Percentiles rank a stretch among this genome's conserved stretches.
phyloP scores from a whole-genome alignment of 2,329 filamentous ascomycete species.

The Allantophomopsis lycopodina region DNA sequence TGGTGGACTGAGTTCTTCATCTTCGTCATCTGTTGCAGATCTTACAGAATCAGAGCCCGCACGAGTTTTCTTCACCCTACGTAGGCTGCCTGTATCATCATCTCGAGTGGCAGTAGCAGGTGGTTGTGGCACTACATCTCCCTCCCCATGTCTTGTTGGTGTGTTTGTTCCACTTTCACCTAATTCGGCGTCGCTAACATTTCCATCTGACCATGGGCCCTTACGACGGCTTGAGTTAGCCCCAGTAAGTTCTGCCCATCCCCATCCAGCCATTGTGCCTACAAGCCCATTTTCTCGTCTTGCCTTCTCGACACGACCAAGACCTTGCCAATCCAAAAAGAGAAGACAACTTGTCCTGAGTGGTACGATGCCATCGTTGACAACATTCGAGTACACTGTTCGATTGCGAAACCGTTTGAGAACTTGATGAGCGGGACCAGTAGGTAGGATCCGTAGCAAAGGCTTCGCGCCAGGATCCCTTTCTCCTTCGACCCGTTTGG shows the following conservation, averaged over 20 bases:
- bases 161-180: constrained; percentile 19
- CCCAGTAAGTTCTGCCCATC: constrained; percentile 82
- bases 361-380: constrained; percentile 95
- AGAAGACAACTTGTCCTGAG: constrained; percentile 89
- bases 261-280: constrained; percentile 84
- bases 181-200: constrained; percentile 7
- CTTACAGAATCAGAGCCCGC: too few species aligned
- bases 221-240: constrained; percentile 29
- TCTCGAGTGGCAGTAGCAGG: constrained; percentile 49
- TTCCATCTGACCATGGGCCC: constrained; percentile 7
- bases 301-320: constrained; percentile 89
- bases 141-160: constrained; percentile 26
- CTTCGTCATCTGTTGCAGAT: too few species aligned
- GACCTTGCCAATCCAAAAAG: constrained; percentile 90
- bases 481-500: constrained; percentile 43
- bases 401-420: constrained; percentile 80
- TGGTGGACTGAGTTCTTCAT: too few species aligned
- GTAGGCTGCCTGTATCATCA: constrained; percentile 48
- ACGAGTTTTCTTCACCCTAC: constrained; percentile 16
- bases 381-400: constrained; percentile 91
- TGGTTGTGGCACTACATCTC: constrained; percentile 55
- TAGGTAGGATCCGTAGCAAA: constrained; percentile 75
- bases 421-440: constrained; percentile 78
- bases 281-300: constrained; percentile 83
- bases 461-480: constrained; percentile 74